Conservation (phyloP, 768 basidiomycete species). For the Auricularia heimuer region DNA sequence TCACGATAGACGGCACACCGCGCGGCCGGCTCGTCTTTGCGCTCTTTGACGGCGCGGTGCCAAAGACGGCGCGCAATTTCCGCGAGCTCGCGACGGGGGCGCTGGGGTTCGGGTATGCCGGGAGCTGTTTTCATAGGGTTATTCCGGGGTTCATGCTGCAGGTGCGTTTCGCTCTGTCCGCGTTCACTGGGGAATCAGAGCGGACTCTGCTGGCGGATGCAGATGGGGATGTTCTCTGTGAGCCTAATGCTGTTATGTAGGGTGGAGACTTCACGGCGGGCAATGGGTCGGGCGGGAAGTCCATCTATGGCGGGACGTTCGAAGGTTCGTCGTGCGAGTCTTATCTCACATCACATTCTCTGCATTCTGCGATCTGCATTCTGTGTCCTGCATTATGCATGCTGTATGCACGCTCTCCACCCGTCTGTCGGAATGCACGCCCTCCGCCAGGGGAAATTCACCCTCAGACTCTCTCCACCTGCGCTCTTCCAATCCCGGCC, state of each 20-base stretch:
- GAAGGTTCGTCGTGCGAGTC: conserved; percentile 29
- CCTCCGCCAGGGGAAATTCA: too few species aligned
- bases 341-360: conserved; percentile 1
- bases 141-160: conserved; percentile 18
- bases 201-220: too few species aligned
- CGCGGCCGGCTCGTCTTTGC: not conserved
- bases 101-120: conserved; percentile 65
- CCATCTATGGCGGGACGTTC: conserved; percentile 65
- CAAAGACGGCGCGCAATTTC: not conserved
- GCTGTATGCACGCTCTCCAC: too few species aligned
- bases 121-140: conserved; percentile 53
- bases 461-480: not conserved
- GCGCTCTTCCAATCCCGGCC: not conserved
- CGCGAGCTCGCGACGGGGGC: conserved; percentile 27
- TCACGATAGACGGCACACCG: not conserved
- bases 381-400: not conserved
- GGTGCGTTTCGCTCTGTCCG: not conserved
- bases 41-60: not conserved
- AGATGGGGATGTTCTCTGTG: too few species aligned
- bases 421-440: too few species aligned
- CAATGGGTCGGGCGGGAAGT: conserved; percentile 72
- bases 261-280: conserved; percentile 30
- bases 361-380: too few species aligned
- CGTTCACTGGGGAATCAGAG: too few species aligned
- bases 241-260: not conserved